Base-by-base conservation (phyloP, 805 yeast species). In the Scheffersomyces coipomensis region DNA sequence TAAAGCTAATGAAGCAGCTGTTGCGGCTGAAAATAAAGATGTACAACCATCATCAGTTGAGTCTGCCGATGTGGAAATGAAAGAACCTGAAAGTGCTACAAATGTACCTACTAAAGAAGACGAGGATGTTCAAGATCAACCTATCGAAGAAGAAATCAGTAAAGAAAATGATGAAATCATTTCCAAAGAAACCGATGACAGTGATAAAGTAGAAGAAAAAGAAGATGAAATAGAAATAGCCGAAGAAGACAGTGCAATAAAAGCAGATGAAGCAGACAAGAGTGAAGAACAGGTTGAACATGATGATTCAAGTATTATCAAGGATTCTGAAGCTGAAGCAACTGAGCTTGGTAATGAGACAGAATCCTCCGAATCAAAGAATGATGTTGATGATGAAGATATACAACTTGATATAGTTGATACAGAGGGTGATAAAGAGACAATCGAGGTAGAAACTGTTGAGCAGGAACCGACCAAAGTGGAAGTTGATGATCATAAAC, bases 81-180 rank as follows among this genome's bases (percentile, higher is more conserved):
- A 13, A 2, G 17, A 29, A 22, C 13, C 17, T 7, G 34, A 30
- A 15, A 15, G 3, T n/a, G 17, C n/a, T 9, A 30, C 9, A 6
- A 21, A 30, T 8, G 12, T 30, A 10, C 21, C 10, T 3, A 21
- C 13, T 30, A 21, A 30, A 12, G 23, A 19, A 19, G 5, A 12
- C 7, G 19, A 11, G 23, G 34, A 10, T 2, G 3, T 13, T 22
- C 29, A 33, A n/a, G 18, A 33, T 13, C 5, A 33, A 22, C 16
- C 11, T 18, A 17, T 8, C 3, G 2, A 63, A 19, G 18, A 36
- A 51, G 30, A 42, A 53, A 19, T 51, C 56, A 5, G 49, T 55
- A 26, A 40, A 52, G 37, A 46, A 31, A 38, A 41, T 18, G 18
- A 33, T 31, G 18, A 34, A 30, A 33, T 18, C 33, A n/a, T n/a